These are phyloP conservation scores for Rubus parviflorus DNA, from an alignment of 306 rosid species.

Conservation along the genomic window DNA sequence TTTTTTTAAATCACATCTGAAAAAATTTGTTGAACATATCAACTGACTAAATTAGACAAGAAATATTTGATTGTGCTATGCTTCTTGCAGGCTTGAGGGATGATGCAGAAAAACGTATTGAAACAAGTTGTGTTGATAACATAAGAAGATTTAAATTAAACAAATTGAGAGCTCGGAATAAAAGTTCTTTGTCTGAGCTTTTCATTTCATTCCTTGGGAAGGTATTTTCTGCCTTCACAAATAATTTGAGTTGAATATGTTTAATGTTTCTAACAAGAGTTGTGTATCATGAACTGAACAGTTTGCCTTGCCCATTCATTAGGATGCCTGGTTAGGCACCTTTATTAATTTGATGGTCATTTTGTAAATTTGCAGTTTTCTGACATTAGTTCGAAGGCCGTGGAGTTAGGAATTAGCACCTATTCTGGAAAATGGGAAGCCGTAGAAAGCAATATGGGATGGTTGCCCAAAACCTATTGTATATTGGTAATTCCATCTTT, in stretches of 20 bases:
- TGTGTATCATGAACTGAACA: conserved; percentile 6
- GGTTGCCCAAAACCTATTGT: conserved; percentile 76
- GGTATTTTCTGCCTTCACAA: conserved; percentile 42
- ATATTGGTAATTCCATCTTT: conserved; percentile 58
- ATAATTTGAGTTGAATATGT: background rate
- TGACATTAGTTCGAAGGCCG: conserved; percentile 45
- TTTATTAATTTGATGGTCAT: conserved; percentile 5
- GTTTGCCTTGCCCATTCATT: conserved; percentile 13
- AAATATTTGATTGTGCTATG: conserved; percentile 18
- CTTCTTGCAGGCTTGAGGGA: conserved; percentile 68
- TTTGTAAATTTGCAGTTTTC: conserved; percentile 59
- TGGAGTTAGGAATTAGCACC: conserved; percentile 57
- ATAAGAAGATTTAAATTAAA: conserved; percentile 38
- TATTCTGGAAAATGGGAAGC: conserved; percentile 66
- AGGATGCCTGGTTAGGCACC: conserved; percentile 12
- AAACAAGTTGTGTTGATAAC: conserved; percentile 54
- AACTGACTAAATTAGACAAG: conserved; percentile 7
- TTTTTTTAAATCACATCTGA: too few relatives aligned
- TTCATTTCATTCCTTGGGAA: conserved; percentile 64
- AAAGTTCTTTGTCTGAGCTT: conserved; percentile 67
- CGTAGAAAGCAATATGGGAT: conserved; percentile 56
- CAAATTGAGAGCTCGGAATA: conserved; percentile 52
- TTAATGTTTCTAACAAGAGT: background rate
- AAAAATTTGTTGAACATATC: background rate
- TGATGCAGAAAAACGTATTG: conserved; percentile 52